Evolutionary conservation across 495 filamentous ascomycete genomes (phyloP), one percentile per base, ranked within the genome.

Genomic region (Hypoxylon crocopeplum): DNA sequence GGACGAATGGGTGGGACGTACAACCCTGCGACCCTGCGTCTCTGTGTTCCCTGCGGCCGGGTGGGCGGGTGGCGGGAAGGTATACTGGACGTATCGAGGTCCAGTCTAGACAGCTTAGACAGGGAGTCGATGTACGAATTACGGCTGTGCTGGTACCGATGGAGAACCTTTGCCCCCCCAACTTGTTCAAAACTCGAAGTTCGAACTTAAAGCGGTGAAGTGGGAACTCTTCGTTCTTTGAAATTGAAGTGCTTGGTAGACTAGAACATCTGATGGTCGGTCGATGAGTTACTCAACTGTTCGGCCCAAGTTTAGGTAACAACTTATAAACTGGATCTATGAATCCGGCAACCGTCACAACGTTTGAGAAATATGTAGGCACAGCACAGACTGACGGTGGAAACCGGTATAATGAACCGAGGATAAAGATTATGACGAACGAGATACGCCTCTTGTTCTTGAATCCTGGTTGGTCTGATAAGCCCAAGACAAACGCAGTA

Each of bases 1-100:
- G 49, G 50, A 48, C 48, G 53, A 64, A 48, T 39, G 38, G 60
- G 60, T 64, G 60, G 60, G 60, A 64, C 32, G 37, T 45, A 46
- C 32, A 61, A 62, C 34, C 46, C 44, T 55, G 32, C n/a, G 17
- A 13, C 17, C 49, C n/a, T 19, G 30, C 15, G 41, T 55, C 21
- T 25, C 48, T 52, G 24, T 25, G 48, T 50, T 36, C 53, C 21
- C 17, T 22, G 36, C 21, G 34, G 52, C 22, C 11, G 44, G 44
- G 38, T 58, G 56, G 56, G 15, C n/a, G 48, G 60, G 60, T 59
- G 54, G 54, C 54, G 44, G 60, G 44, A 40, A 64, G 21, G 53
- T 58, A 56, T 48, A 56, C 24, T 17, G 3, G 11, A 48, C 17
- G 50, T 61, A 54, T 55, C 33, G 32, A 45, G 22, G 21, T 15